Evolutionary conservation across 371 early-diverging fungal species (phyloP).

Genomic region (Syncephalastrum contaminatum): DNA sequence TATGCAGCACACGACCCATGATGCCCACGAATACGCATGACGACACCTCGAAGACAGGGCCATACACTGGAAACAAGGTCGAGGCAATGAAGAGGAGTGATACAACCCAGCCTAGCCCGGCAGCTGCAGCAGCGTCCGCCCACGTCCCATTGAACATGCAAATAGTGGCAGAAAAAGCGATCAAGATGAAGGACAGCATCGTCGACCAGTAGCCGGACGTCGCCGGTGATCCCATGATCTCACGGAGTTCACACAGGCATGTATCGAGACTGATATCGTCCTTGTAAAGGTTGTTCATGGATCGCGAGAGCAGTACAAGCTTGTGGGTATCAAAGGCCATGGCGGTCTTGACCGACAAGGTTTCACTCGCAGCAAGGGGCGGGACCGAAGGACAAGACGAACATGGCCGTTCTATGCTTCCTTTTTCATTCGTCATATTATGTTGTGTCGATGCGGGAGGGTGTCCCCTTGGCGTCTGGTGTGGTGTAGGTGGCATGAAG

Average conservation of each 20-base stretch:
- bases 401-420: too few species aligned
- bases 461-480: too few species aligned
- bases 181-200: slow-evolving; percentile 15
- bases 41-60: slow-evolving; percentile 39
- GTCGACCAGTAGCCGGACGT: slow-evolving; percentile 22
- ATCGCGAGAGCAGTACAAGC: slow-evolving; percentile 27
- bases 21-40: slow-evolving; percentile 33
- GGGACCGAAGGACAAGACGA: too few species aligned
- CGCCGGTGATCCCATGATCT: slow-evolving; percentile 25
- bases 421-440: too few species aligned
- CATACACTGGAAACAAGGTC: slow-evolving; percentile 27
- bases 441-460: too few species aligned
- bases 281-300: slow-evolving; percentile 30
- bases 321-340: slow-evolving; percentile 37
- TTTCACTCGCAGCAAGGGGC: slow-evolving; percentile 7
- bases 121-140: slow-evolving; percentile 30
- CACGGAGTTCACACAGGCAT: slow-evolving; percentile 22
- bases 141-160: slow-evolving; percentile 38
- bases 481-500: slow-evolving; percentile 14
- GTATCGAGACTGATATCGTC: slow-evolving; percentile 4
- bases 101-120: slow-evolving; percentile 26
- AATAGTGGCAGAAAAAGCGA: slow-evolving; percentile 27
- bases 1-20: slow-evolving; percentile 28
- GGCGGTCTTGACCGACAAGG: slow-evolving; percentile 37
- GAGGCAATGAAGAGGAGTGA: slow-evolving; percentile 26